Conservation (phyloP, 257 asterid species). For the Eucommia ulmoides region DNA sequence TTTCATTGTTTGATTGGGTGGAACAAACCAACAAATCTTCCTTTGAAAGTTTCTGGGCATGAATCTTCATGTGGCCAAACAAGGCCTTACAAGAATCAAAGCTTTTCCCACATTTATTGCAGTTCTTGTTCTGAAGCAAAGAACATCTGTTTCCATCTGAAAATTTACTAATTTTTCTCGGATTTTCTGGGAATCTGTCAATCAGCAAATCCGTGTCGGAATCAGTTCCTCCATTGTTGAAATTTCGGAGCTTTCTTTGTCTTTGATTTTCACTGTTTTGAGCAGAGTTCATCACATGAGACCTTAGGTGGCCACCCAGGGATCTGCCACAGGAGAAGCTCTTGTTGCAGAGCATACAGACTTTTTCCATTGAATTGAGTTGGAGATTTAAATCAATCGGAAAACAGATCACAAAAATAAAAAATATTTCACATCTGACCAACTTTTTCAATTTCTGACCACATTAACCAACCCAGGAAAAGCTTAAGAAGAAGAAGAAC, state of each 20-base stretch:
- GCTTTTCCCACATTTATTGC: slow-evolving; percentile 72
- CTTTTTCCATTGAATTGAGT: slow-evolving; percentile 20
- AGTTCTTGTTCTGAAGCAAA: slow-evolving; percentile 27
- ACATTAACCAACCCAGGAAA: slow-evolving; percentile 2
- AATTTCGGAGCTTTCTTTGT: slow-evolving; percentile 39
- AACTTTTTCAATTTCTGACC: slow-evolving; percentile 7
- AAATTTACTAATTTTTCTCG: slow-evolving; percentile 22
- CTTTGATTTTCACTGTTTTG: slow-evolving; percentile 18
- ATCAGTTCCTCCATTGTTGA: slow-evolving; percentile 6
- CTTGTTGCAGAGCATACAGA: slow-evolving; percentile 66
- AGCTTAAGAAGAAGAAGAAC: slow-evolving; percentile 5
- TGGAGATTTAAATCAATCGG: too few species aligned
- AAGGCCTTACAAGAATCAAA: slow-evolving; percentile 79
- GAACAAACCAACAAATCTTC: slow-evolving; percentile 35
- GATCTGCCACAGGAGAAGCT: slow-evolving; percentile 54
- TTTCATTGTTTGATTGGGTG: slow-evolving; percentile 42
- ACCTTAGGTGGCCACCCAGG: slow-evolving; percentile 73
- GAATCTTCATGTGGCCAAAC: slow-evolving; percentile 88
- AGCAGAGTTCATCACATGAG: slow-evolving; percentile 57
- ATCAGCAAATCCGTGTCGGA: slow-evolving; percentile 6
- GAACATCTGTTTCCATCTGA: slow-evolving; percentile 15
- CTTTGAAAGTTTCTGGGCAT: slow-evolving; percentile 31
- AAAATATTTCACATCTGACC: neutral
- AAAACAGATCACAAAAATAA: slow-evolving; percentile 9
- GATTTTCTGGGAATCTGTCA: slow-evolving; percentile 29